phyloP scores from a whole-genome alignment of 345 rosid species.

The Carallia brachiata region DNA sequence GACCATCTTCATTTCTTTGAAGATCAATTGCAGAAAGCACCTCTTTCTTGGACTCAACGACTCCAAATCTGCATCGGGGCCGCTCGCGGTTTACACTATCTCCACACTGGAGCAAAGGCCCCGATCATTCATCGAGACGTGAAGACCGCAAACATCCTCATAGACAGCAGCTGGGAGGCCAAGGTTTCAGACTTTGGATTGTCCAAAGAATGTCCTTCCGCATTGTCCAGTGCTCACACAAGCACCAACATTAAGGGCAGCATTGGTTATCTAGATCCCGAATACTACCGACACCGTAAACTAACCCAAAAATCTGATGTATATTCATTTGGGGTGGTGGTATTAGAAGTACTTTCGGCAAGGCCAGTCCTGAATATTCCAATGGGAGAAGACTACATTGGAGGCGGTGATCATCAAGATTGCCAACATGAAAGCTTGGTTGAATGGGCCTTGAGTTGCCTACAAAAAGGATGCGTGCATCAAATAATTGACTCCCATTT shows the following conservation, averaged over 20 bases:
- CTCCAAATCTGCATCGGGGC: slow-evolving; percentile 16
- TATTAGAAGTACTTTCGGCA: slow-evolving; percentile 12
- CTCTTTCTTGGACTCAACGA: slow-evolving; percentile 17
- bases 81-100: slow-evolving; percentile 16
- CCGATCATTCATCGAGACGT: slow-evolving; percentile 21
- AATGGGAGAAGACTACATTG: not conserved
- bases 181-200: slow-evolving; percentile 23
- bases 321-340: slow-evolving; percentile 14
- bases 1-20: slow-evolving; percentile 14
- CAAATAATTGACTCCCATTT: slow-evolving; percentile 14
- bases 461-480: not conserved
- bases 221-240: not conserved
- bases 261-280: slow-evolving; percentile 20
- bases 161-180: slow-evolving; percentile 13
- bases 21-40: not conserved
- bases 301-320: slow-evolving; percentile 14
- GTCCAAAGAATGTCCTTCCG: slow-evolving; percentile 1
- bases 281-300: slow-evolving; percentile 6
- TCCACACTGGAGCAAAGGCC: slow-evolving; percentile 11
- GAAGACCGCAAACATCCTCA: slow-evolving; percentile 18
- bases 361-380: slow-evolving; percentile 3
- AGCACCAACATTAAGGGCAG: slow-evolving; percentile 11
- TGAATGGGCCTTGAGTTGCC: slow-evolving; percentile 10
- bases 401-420: not conserved
- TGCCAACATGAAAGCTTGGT: not conserved